Percentiles rank a stretch among this genome's conserved stretches.
Evolutionary conservation across 331 rosid species (phyloP).

Genomic region (Saraca asoca): DNA sequence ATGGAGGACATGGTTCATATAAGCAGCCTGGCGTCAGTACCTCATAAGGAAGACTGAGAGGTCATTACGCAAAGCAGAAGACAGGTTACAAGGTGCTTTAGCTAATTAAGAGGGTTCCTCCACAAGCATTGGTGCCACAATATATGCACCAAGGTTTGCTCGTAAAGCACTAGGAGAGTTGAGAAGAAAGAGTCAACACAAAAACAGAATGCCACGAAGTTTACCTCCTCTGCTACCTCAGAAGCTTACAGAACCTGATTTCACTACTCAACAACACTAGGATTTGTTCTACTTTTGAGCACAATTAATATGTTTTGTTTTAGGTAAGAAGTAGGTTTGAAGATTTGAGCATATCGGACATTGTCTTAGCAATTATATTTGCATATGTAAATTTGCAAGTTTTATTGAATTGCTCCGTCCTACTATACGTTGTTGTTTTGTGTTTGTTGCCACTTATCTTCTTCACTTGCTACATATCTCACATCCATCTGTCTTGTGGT

Average conservation of each 20-base stretch:
- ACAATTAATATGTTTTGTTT: too few species aligned
- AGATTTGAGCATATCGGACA: too few species aligned
- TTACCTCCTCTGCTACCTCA: slow-evolving; percentile 54
- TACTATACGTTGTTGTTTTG: too few species aligned
- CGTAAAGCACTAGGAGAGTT: slow-evolving; percentile 49
- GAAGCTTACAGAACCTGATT: slow-evolving; percentile 76
- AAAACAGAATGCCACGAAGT: slow-evolving; percentile 35
- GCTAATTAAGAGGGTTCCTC: slow-evolving; percentile 45
- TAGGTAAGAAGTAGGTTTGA: too few species aligned
- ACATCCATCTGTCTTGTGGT: too few species aligned
- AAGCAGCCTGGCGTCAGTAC: slow-evolving; percentile 75
- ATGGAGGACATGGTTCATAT: slow-evolving; percentile 87
- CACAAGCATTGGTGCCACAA: slow-evolving; percentile 56
- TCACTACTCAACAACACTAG: slow-evolving; percentile 41
- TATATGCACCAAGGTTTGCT: slow-evolving; percentile 70
- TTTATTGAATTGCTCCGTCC: too few species aligned
- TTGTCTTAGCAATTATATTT: too few species aligned
- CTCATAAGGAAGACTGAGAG: slow-evolving; percentile 52
- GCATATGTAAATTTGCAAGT: too few species aligned
- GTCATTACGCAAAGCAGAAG: slow-evolving; percentile 52
- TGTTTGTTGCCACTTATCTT: too few species aligned
- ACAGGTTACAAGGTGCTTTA: slow-evolving; percentile 45
- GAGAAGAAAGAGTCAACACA: slow-evolving; percentile 33
- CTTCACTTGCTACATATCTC: too few species aligned
- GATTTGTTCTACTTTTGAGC: too few species aligned